Evolutionary conservation across 805 yeast genomes (phyloP).

Genomic region (Candida pseudofarinosa): DNA sequence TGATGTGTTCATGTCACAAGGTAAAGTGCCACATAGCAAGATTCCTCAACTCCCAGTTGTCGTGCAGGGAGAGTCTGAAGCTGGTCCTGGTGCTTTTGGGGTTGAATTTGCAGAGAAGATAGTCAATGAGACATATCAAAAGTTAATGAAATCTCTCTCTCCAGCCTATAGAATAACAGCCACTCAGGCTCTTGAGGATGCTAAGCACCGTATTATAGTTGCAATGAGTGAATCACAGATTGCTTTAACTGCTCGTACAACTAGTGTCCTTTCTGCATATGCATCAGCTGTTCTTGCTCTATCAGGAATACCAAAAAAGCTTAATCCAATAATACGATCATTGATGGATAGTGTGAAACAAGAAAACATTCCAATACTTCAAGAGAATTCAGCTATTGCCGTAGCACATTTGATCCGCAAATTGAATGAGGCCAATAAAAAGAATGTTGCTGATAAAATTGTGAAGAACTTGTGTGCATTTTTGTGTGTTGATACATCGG

Average conservation of each 20-base stretch:
- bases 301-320: slow-evolving; percentile 72
- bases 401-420: slow-evolving; percentile 61
- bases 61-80: slow-evolving; percentile 90
- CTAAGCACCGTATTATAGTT: slow-evolving; percentile 59
- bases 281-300: slow-evolving; percentile 71
- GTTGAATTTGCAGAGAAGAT: slow-evolving; percentile 72
- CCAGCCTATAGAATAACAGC: slow-evolving; percentile 70
- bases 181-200: slow-evolving; percentile 71
- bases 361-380: slow-evolving; percentile 65
- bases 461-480: slow-evolving; percentile 88
- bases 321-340: slow-evolving; percentile 84
- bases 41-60: slow-evolving; percentile 82
- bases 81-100: slow-evolving; percentile 91
- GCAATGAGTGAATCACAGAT: slow-evolving; percentile 68
- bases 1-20: slow-evolving; percentile 71
- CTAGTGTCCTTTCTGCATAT: slow-evolving; percentile 64
- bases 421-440: slow-evolving; percentile 54
- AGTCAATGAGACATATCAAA: slow-evolving; percentile 58
- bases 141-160: slow-evolving; percentile 56
- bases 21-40: slow-evolving; percentile 64
- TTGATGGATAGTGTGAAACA: slow-evolving; percentile 88
- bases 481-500: slow-evolving; percentile 91
- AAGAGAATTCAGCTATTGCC: slow-evolving; percentile 64
- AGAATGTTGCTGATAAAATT: slow-evolving; percentile 81
- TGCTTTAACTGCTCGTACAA: slow-evolving; percentile 46